Evolutionary conservation across 805 yeast species (phyloP), one percentile per base, ranked within the genome.

Genomic region (Spathaspora passalidarum): DNA sequence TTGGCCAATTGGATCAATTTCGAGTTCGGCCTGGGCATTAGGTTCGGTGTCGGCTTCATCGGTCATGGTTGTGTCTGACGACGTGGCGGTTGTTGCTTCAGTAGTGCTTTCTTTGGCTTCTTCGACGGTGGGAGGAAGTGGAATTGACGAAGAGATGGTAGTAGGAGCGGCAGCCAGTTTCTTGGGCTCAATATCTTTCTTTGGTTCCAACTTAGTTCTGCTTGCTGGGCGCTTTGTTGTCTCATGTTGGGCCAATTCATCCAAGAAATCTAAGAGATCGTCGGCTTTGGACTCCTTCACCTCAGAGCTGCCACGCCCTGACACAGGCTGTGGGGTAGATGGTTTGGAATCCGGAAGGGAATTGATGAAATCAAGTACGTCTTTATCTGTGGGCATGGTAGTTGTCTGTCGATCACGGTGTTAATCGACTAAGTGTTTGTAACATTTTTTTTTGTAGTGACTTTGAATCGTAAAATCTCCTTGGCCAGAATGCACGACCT

Each of bases 281-380:
- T 77, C 79, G 48, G 75, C 80, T 52, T 59, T 75, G 17, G 51
- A 59, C 39, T 62, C 54, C 14, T 49, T 48, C 11, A 51, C 49
- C 5, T 20, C 23, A 17, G 38, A 36, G 14, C 22, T 11, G 10
- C 38, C 38, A 6, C 23, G 25, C 51, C 44, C 16, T 55, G 47
- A 9, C 57, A 56, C 26, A 37, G 73, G 66, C 23, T 50, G 54
- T 17, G 65, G 63, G 3, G 69, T 62, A 8, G 57, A 56, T n/a
- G 62, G 47, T 47, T 65, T 67, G 19, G 75, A 72, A 42, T 84
- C 89, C 2, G 95, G 94, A 40, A 89, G 75, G 0, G 91, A 84
- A 57, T 86, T 89, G 54, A 87, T 73, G 59, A 88, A 88, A 51
- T 86, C 92, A 45, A 87, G 73, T 4, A 87, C 92, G 55, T 86